A percentile compares a stretch with the other conserved stretches of the same genome.
Evolutionary conservation across 306 rosid genomes (phyloP).

Genomic region (Cucumis hystrix): DNA sequence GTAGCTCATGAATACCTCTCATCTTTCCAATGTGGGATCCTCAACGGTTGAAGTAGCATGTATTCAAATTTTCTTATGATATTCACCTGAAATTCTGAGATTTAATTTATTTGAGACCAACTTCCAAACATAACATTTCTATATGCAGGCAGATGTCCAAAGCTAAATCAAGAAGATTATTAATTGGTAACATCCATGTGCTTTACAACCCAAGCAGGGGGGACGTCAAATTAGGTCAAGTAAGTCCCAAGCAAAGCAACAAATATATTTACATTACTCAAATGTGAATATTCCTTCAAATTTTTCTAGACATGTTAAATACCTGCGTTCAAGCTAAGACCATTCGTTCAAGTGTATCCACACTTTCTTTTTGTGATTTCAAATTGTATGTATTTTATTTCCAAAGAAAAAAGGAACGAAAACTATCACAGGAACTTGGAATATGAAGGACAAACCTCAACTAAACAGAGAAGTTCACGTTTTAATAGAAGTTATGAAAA

Average conservation of each 20-base stretch:
- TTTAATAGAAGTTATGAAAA: neutral
- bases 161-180: conserved; percentile 48
- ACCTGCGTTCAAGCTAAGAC: neutral
- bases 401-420: neutral
- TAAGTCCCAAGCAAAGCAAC: conserved; percentile 15
- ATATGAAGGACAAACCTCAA: neutral
- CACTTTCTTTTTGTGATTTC: neutral
- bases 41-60: neutral
- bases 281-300: neutral
- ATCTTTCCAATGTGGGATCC: too few relatives aligned
- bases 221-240: conserved; percentile 83
- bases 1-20: too few relatives aligned
- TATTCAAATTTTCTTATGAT: neutral
- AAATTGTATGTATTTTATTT: neutral
- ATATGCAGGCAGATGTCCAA: conserved; percentile 71
- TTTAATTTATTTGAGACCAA: neutral
- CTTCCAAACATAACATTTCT: conserved; percentile 39
- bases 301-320: neutral
- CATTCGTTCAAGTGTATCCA: neutral
- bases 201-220: conserved; percentile 81
- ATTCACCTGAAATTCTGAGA: neutral
- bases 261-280: neutral
- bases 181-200: conserved; percentile 76
- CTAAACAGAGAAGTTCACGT: neutral
- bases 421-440: neutral